phyloP scores from a whole-genome alignment of 352 stramenopile genomes.

The Globisporangium rhizosaccharum region DNA sequence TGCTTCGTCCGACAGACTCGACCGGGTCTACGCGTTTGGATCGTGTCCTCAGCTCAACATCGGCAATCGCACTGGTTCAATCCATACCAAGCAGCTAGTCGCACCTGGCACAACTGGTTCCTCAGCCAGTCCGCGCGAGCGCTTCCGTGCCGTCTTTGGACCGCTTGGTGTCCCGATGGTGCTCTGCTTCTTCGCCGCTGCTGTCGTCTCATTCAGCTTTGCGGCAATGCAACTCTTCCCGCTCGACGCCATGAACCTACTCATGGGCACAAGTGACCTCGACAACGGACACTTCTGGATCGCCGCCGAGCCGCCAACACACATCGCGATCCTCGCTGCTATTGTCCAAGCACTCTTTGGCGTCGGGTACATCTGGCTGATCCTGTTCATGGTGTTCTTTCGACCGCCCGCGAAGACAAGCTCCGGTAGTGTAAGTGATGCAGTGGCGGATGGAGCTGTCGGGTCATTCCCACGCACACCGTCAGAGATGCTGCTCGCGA shows the following conservation, averaged over 20 bases:
- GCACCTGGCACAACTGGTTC: too few relatives aligned
- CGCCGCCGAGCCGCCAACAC: background rate
- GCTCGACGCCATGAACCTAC: conserved; percentile 12
- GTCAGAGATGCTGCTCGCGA: too few relatives aligned
- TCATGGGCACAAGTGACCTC: conserved; percentile 16
- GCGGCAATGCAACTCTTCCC: conserved; percentile 16
- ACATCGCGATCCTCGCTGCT: background rate
- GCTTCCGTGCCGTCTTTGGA: background rate
- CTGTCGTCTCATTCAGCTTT: conserved; percentile 5
- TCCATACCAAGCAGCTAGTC: too few relatives aligned
- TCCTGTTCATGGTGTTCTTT: conserved; percentile 15
- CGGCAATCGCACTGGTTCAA: background rate
- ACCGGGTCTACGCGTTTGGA: too few relatives aligned
- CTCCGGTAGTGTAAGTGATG: background rate
- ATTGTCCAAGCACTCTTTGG: background rate
- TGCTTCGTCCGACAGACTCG: too few relatives aligned
- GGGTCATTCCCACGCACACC: too few relatives aligned
- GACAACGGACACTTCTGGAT: conserved; percentile 22
- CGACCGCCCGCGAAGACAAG: background rate
- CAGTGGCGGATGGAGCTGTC: too few relatives aligned
- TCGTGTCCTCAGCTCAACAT: background rate
- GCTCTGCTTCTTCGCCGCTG: background rate
- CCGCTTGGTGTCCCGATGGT: background rate
- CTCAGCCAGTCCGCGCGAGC: background rate
- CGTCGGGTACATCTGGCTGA: conserved; percentile 9